Evolutionary conservation across 257 asterid species (phyloP).

Genomic region (Petunia secreta): DNA sequence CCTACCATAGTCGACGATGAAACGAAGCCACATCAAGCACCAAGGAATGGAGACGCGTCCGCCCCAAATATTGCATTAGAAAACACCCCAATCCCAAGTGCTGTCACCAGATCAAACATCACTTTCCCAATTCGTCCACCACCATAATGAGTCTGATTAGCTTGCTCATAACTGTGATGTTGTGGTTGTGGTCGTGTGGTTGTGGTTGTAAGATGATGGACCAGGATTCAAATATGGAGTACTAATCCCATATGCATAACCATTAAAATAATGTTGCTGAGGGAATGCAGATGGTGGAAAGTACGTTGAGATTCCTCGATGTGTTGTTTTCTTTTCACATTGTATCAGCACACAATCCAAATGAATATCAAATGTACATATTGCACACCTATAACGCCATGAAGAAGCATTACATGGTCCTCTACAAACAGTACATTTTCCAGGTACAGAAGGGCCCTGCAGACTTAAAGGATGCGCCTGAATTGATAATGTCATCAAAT

Average conservation of each 20-base stretch:
- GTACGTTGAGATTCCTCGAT: too few species aligned
- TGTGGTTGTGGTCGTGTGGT: too few species aligned
- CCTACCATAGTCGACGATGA: not conserved
- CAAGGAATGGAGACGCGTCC: not conserved
- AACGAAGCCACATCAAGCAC: not conserved
- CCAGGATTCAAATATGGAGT: not conserved
- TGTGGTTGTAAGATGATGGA: too few species aligned
- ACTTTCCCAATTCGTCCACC: not conserved
- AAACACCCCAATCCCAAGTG: conserved; percentile 21
- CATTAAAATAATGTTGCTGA: not conserved
- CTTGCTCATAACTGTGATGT: not conserved
- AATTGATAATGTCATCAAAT: too few species aligned
- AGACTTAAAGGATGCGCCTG: too few species aligned
- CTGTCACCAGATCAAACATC: conserved; percentile 25
- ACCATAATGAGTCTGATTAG: not conserved
- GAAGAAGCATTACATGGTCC: too few species aligned
- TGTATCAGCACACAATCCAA: too few species aligned
- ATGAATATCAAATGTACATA: too few species aligned
- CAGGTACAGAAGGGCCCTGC: too few species aligned
- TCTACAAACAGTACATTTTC: too few species aligned
- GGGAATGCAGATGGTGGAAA: not conserved
- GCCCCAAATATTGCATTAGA: conserved; percentile 17
- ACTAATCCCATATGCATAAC: not conserved
- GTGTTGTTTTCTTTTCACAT: too few species aligned
- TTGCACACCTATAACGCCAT: too few species aligned